These are phyloP conservation scores for Pistacia vera DNA, from an alignment of 345 rosid species.

Conservation along the genomic window DNA sequence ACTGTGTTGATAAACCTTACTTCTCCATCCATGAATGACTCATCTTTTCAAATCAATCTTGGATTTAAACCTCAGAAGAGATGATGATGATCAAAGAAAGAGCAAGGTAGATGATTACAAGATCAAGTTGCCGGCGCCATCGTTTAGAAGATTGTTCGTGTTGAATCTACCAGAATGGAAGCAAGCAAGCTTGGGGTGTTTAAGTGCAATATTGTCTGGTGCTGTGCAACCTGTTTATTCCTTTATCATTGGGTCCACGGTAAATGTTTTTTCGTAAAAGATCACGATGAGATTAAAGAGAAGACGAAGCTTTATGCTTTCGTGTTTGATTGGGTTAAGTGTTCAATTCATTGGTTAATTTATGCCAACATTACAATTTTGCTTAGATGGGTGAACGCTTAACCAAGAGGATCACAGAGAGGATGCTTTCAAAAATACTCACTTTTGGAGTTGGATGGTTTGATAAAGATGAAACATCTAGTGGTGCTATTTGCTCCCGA, in stretches of 20 bases:
- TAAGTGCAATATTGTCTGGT: constrained; percentile 58
- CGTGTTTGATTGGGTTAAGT: constrained; percentile 44
- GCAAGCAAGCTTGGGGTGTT: constrained; percentile 56
- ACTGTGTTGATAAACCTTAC: not conserved
- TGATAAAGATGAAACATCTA: no score
- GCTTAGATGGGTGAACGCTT: no score
- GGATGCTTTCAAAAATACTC: no score
- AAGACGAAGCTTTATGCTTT: constrained; percentile 49
- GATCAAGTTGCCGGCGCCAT: constrained; percentile 36
- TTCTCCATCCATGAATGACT: not conserved
- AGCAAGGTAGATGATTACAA: constrained; percentile 3
- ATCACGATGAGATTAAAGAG: constrained; percentile 57
- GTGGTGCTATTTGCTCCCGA: no score
- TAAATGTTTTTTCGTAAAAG: constrained; percentile 43
- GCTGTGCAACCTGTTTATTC: constrained; percentile 65
- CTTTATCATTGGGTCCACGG: constrained; percentile 49
- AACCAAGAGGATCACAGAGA: no score
- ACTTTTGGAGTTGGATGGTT: no score
- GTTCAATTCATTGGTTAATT: constrained; percentile 42
- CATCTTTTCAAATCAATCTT: constrained; percentile 32
- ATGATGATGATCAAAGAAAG: constrained; percentile 10
- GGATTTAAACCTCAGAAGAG: constrained; percentile 24
- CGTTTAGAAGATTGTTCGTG: constrained; percentile 56
- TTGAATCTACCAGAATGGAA: constrained; percentile 72
- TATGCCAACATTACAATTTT: constrained; percentile 58